Evolutionary conservation across 2,329 filamentous ascomycete genomes (phyloP), one percentile per base, ranked within the genome.

Genomic region (Venturia asperata): DNA sequence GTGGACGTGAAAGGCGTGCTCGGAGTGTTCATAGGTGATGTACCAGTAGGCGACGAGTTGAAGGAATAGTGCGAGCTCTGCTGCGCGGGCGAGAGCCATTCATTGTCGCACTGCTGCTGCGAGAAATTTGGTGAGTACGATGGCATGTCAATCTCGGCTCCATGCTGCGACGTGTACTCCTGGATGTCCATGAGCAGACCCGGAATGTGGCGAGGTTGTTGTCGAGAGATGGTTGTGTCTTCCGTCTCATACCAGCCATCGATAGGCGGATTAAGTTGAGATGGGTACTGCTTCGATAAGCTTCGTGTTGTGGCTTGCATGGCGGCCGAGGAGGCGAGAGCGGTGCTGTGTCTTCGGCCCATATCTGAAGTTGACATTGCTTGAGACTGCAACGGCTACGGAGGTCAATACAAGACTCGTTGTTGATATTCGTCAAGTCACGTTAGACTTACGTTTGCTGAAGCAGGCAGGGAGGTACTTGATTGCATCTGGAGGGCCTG

Each of bases 141-240:
- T 58, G 52, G 52, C 2, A 37, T 15, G 15, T 58, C 52, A 58
- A 58, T 58, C 52, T 58, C 52, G 27, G 30, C 19, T 37, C 27
- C 52, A 24, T 37, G 27, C 30, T 58, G 52, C 30, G 52, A 58
- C 17, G 30, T 34, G 30, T 58, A 58, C 30, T 58, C 52, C 17
- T 58, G 52, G 37, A 58, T 34, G 30, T 58, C 52, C 27, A 37
- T 34, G 15, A 58, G 52, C 5, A 37, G 52, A 21, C 52, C 52
- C n/a, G 52, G 52, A 11, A 58, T 58, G 30, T 58, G 52, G 3
- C 52, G 52, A n/a, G 52, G 52, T 58, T 58, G 52, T 37, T 58
- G 27, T n/a, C 52, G 52, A 21, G 30, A 17, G 30, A 15, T 4
- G 6, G 24, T 17, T 34, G 30, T 30, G 4, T 11, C 27, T 34